Conservation (phyloP, 371 early-diverging fungal genomes). For the Mucor sp. region DNA sequence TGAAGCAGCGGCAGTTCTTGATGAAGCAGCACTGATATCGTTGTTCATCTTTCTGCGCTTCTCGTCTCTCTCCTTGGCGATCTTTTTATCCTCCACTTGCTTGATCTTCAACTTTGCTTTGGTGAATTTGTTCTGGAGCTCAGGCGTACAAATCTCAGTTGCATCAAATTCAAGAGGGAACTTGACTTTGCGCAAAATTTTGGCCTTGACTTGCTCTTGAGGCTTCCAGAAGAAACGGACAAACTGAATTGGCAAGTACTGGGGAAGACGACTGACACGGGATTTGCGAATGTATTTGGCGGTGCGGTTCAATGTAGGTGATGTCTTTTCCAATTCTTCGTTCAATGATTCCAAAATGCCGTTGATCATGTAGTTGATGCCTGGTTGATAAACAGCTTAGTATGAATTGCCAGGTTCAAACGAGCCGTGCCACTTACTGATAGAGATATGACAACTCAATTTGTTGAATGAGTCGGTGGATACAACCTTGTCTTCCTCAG, state of each 20-base stretch:
- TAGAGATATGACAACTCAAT: slow-evolving; percentile 84
- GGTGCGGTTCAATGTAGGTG: slow-evolving; percentile 75
- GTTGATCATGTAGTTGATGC: slow-evolving; percentile 69
- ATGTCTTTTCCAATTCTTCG: slow-evolving; percentile 89
- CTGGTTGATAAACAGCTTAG: slow-evolving; percentile 16
- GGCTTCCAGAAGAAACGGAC: slow-evolving; percentile 97
- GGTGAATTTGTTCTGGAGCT: slow-evolving; percentile 77
- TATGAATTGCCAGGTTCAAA: neutral
- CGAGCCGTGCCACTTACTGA: slow-evolving; percentile 36
- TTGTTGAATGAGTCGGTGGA: slow-evolving; percentile 76
- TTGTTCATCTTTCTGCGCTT: slow-evolving; percentile 61
- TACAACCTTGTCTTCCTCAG: slow-evolving; percentile 70
- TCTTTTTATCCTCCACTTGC: slow-evolving; percentile 71
- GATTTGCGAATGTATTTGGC: slow-evolving; percentile 81
- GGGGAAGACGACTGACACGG: slow-evolving; percentile 82
- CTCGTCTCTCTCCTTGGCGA: slow-evolving; percentile 70
- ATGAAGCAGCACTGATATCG: slow-evolving; percentile 9
- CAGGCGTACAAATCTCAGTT: slow-evolving; percentile 81
- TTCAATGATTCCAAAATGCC: slow-evolving; percentile 69
- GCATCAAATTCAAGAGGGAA: slow-evolving; percentile 93
- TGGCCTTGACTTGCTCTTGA: slow-evolving; percentile 82
- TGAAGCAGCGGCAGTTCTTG: slow-evolving; percentile 7
- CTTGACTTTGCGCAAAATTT: slow-evolving; percentile 89
- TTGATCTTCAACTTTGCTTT: slow-evolving; percentile 75
- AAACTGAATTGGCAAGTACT: slow-evolving; percentile 89